A percentile compares a stretch with the other conserved stretches of the same genome.
Conservation (phyloP, 345 rosid genomes). For the Camelina neglecta region DNA sequence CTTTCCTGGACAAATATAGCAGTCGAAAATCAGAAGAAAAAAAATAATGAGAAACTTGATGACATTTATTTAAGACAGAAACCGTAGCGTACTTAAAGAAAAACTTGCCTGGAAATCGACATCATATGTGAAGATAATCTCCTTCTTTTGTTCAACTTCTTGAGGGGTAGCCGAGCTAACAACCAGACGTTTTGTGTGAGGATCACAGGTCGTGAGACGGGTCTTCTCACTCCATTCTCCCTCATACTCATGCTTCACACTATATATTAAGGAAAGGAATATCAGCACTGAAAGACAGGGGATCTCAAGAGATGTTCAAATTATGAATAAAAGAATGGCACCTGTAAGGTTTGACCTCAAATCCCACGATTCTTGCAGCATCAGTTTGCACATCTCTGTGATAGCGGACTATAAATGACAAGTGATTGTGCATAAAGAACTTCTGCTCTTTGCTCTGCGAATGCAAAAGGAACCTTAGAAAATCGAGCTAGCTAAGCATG, state of each 20-base stretch:
- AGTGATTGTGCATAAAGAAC: conserved; percentile 90
- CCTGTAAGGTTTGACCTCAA: conserved; percentile 98
- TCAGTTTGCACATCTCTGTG: conserved; percentile 78
- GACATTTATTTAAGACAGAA: not conserved
- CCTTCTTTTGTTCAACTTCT: conserved; percentile 84
- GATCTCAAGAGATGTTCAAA: not conserved
- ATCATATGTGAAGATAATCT: conserved; percentile 89
- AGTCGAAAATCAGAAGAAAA: conserved; percentile 20
- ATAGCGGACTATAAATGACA: conserved; percentile 85
- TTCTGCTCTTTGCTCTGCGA: conserved; percentile 87
- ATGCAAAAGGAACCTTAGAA: conserved; percentile 38
- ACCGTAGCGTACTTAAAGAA: not conserved
- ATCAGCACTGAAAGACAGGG: conserved; percentile 20
- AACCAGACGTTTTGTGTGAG: conserved; percentile 79
- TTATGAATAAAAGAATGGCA: conserved; percentile 37
- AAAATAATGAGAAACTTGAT: not conserved
- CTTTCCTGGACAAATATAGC: conserved; percentile 60
- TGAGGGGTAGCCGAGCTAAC: conserved; percentile 89
- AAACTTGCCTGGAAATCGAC: conserved; percentile 82
- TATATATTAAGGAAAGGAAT: conserved; percentile 38
- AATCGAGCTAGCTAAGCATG: conserved; percentile 13
- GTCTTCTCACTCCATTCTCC: conserved; percentile 76
- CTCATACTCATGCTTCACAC: conserved; percentile 88
- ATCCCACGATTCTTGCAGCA: conserved; percentile 92
- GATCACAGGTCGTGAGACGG: conserved; percentile 87